Base-by-base conservation (phyloP, 176 grass and related monocot species). In the Sorghum bicolor region DNA sequence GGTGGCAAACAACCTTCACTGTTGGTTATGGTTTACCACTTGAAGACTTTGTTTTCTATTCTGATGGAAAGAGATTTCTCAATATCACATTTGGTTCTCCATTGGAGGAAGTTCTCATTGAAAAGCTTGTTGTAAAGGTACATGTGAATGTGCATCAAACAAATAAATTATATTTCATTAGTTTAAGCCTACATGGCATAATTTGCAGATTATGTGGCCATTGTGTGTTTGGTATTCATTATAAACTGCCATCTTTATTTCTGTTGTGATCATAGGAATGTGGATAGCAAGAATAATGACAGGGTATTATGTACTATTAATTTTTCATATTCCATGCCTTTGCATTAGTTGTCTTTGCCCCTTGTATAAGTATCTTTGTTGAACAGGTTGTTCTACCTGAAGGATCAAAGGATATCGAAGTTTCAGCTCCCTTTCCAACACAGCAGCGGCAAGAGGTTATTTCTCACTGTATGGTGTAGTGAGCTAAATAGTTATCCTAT, bases 81-180 rank as follows among this genome's bases (percentile, higher is more conserved):
- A 99, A 99, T 85, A 94, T 96, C 81, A 99, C 97, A 78, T 99
- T 92, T 86, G 97, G 97, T 67, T 91, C 85, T 81, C 97, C 97
- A 45, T 68, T 99, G 77, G 88, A 87, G 83, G 97, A 99, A 58
- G 84, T 96, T 82, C 80, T 92, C 17, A 88, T 99, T 64, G 97
- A 96, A 89, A 94, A 96, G 74, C 93, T 96, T 69, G 82, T 81
- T 5, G 86, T 99, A 31, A 96, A 99, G 93, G 97, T 85, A 76
- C 15, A 19, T 24, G 4, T 72, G 38, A 76, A 20, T 3, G 0
- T 70, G 76, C 76, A 57, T 79, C 28, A 48, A 30, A 68, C 64
- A 9, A 71, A 43, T 78, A 73, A 44, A 45, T 48, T 62, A 13
- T 50, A 34, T 81, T 66, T 28, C 10, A n/a, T 32, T 67, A 28